Evolutionary conservation across 208 protist species (phyloP).

Genomic region (Acanthamoeba healyi): DNA sequence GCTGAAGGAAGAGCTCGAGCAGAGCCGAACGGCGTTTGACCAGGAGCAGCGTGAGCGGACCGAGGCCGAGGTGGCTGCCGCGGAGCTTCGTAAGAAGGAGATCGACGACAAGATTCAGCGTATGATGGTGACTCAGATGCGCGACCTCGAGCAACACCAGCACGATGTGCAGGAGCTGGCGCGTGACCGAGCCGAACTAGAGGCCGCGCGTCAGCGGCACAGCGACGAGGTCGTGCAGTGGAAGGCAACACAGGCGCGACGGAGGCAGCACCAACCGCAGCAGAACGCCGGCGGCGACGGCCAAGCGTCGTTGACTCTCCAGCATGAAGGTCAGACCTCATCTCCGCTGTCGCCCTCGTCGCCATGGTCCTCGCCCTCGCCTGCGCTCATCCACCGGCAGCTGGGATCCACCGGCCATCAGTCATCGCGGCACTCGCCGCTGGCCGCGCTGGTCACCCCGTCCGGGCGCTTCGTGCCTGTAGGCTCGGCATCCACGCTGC

Average conservation of each 20-base stretch:
- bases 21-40: not conserved
- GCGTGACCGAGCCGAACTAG: not conserved
- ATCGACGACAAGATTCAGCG: too few species aligned
- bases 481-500: not conserved
- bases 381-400: not conserved
- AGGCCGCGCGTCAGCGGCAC: not conserved
- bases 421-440: not conserved
- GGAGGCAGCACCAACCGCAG: not conserved
- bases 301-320: not conserved
- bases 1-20: not conserved
- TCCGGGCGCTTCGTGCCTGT: not conserved
- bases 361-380: constrained; percentile 17
- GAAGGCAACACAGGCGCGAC: not conserved
- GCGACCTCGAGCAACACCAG: not conserved
- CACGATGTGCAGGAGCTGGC: not conserved
- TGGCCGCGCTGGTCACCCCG: constrained; percentile 2
- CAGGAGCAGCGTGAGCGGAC: not conserved
- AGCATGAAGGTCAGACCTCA: constrained; percentile 7
- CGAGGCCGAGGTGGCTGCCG: not conserved
- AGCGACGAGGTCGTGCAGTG: not conserved
- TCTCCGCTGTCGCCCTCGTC: constrained; percentile 9
- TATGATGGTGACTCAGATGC: not conserved
- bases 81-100: not conserved
- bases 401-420: not conserved
- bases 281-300: not conserved